Evolutionary conservation across 345 rosid species (phyloP).

Genomic region (Camelina sativa): DNA sequence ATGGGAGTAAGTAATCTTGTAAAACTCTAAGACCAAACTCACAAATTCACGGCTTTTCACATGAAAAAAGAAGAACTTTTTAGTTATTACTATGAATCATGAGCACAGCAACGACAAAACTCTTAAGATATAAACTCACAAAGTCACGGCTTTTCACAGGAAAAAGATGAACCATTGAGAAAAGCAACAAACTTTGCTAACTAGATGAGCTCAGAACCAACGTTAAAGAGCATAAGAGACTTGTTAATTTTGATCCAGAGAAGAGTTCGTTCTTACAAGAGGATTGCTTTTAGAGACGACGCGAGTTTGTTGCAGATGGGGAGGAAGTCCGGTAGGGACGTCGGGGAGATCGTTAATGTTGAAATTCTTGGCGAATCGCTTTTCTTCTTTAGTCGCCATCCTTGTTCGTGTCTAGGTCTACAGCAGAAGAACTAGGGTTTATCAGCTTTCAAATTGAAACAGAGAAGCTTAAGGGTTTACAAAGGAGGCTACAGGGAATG

Average conservation of each 20-base stretch:
- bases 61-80: background rate
- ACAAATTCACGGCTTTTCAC: background rate
- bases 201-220: background rate
- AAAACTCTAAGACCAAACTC: conserved; percentile 1
- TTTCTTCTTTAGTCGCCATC: conserved; percentile 37
- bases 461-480: background rate
- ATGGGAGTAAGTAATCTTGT: background rate
- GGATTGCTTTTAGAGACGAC: conserved; percentile 64
- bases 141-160: background rate
- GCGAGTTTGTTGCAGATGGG: conserved; percentile 67
- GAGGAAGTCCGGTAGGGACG: conserved; percentile 71
- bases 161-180: background rate
- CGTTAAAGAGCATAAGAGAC: background rate
- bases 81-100: background rate
- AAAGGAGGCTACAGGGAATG: background rate
- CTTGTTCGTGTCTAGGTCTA: conserved; percentile 1
- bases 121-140: background rate
- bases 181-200: background rate
- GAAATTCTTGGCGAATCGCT: conserved; percentile 39
- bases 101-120: background rate
- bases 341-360: conserved; percentile 67
- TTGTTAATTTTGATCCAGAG: background rate
- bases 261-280: conserved; percentile 54
- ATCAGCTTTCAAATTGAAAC: background rate
- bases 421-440: conserved; percentile 27